phyloP scores from a whole-genome alignment of 768 basidiomycete species.

The Imleria badia region DNA sequence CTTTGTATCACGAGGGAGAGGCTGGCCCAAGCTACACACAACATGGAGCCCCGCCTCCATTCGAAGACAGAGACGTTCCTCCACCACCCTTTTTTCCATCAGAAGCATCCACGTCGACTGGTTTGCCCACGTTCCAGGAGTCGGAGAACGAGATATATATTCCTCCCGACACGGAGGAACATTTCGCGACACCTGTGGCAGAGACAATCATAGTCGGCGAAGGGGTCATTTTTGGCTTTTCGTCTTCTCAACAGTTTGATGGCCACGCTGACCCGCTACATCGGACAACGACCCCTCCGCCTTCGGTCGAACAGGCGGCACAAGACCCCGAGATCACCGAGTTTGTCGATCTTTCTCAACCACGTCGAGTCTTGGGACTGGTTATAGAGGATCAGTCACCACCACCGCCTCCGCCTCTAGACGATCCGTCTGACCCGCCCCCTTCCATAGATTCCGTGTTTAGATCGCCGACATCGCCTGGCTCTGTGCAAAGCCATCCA shows the following conservation, averaged over 20 bases:
- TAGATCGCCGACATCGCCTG: conserved; percentile 35
- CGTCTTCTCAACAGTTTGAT: conserved; percentile 71
- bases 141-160: conserved; percentile 77
- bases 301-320: conserved; percentile 72
- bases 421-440: conserved; percentile 86
- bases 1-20: conserved; percentile 66
- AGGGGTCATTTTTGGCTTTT: conserved; percentile 76
- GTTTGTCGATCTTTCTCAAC: conserved; percentile 56
- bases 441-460: conserved; percentile 86
- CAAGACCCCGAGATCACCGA: conserved; percentile 69
- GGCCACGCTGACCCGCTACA: conserved; percentile 72
- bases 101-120: conserved; percentile 57
- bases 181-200: conserved; percentile 34
- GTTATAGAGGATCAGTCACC: conserved; percentile 59
- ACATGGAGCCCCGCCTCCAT: conserved; percentile 72
- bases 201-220: conserved; percentile 58
- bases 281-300: conserved; percentile 68
- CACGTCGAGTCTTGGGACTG: conserved; percentile 59
- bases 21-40: conserved; percentile 75
- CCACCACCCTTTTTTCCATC: conserved; percentile 62
- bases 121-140: conserved; percentile 74
- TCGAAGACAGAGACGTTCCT: conserved; percentile 80
- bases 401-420: conserved; percentile 79
- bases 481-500: conserved; percentile 14
- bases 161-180: conserved; percentile 41